A percentile compares a stretch with the other conserved stretches of the same genome.
Evolutionary conservation across 352 stramenopile species (phyloP).

Genomic region (Aphanomyces astaci): DNA sequence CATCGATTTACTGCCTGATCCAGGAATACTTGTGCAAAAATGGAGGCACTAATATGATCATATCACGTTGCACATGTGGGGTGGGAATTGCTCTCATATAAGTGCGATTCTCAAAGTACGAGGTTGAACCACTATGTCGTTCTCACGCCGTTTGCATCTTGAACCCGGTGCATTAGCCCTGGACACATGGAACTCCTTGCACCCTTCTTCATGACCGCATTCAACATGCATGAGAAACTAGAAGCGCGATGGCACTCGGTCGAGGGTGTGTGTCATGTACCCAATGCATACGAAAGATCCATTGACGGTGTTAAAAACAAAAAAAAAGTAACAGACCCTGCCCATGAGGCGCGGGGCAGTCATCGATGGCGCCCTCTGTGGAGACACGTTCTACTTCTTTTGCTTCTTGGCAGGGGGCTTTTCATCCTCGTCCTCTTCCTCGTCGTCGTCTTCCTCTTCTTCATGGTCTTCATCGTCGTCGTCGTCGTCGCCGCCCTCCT

Average conservation of each 20-base stretch:
- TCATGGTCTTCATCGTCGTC: slow-evolving; percentile 15
- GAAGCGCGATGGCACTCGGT: too few relatives aligned
- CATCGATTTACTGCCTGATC: too few relatives aligned
- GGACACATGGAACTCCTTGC: too few relatives aligned
- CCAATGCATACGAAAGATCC: background rate
- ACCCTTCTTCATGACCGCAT: too few relatives aligned
- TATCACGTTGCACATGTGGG: background rate
- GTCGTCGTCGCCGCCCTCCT: slow-evolving; percentile 19
- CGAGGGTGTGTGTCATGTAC: background rate
- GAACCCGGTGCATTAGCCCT: too few relatives aligned
- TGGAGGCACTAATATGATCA: background rate
- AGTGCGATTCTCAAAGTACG: background rate
- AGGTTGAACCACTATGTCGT: background rate
- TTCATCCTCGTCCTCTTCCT: slow-evolving; percentile 20
- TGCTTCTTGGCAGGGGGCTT: slow-evolving; percentile 22
- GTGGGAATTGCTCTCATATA: background rate
- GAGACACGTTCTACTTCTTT: slow-evolving; percentile 21
- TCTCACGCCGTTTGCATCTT: background rate
- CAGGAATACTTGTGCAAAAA: too few relatives aligned
- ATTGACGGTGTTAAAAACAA: background rate
- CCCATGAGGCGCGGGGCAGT: background rate
- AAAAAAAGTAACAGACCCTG: slow-evolving; percentile 1
- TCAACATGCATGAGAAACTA: too few relatives aligned
- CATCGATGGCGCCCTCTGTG: background rate
- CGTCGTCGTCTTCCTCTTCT: slow-evolving; percentile 18